A percentile compares a stretch with the other conserved stretches of the same genome.
These are phyloP conservation scores for Lumnitzera racemosa DNA, from an alignment of 345 rosid genomes.

Conservation along the genomic window DNA sequence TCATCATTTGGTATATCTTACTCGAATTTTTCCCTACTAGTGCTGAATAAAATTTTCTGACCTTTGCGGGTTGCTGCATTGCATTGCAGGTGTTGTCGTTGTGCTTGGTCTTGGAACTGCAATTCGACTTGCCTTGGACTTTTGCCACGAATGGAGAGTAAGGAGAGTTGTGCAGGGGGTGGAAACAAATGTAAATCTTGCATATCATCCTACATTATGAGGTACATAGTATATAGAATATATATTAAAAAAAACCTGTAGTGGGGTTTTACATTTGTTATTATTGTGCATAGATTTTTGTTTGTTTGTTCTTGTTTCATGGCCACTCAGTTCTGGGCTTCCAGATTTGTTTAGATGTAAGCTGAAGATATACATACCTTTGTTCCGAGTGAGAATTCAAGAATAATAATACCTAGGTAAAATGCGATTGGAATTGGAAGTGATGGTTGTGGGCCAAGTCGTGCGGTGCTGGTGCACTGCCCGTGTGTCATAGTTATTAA, in stretches of 20 bases:
- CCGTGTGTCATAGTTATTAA: no score
- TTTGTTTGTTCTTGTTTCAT: no score
- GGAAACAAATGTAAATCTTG: slow-evolving; percentile 44
- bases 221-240: slow-evolving; percentile 14
- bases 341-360: no score
- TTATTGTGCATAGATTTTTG: no score
- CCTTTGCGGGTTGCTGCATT: background rate
- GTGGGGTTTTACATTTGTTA: background rate
- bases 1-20: background rate
- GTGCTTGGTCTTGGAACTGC: slow-evolving; percentile 95
- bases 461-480: no score
- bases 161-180: slow-evolving; percentile 69
- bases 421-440: no score
- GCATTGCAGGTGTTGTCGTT: slow-evolving; percentile 63
- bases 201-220: slow-evolving; percentile 62
- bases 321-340: no score
- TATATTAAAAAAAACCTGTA: background rate
- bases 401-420: no score
- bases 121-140: slow-evolving; percentile 65
- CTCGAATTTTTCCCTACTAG: slow-evolving; percentile 8
- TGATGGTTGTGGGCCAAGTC: no score
- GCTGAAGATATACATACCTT: no score
- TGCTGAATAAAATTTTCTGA: background rate
- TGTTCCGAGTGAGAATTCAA: no score
- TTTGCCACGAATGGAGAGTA: slow-evolving; percentile 76